A percentile compares a stretch with the other conserved stretches of the same genome.
phyloP scores from a whole-genome alignment of 805 yeast genomes.

The Myxozyma mucilagina region DNA sequence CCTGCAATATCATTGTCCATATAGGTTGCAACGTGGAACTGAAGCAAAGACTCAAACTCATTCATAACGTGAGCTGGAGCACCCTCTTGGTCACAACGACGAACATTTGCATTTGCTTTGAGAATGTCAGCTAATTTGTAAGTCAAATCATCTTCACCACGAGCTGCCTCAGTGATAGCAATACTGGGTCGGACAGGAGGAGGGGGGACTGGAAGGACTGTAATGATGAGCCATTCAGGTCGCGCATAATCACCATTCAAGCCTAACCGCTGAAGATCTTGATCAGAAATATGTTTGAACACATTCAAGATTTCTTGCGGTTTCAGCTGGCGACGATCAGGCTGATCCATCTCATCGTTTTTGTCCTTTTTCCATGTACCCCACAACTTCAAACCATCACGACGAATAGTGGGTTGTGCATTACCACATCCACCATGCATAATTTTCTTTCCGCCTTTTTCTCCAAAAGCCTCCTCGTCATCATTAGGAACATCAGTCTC shows the following conservation, averaged over 20 bases:
- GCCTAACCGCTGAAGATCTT: conserved; percentile 81
- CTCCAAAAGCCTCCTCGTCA: conserved; percentile 52
- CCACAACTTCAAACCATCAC: conserved; percentile 92
- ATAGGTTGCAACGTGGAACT: conserved; percentile 97
- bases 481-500: conserved; percentile 74
- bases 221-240: conserved; percentile 97
- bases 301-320: conserved; percentile 90
- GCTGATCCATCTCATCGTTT: conserved; percentile 80
- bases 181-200: conserved; percentile 99
- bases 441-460: conserved; percentile 46
- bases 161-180: conserved; percentile 95
- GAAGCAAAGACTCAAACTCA: conserved; percentile 92
- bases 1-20: conserved; percentile 99
- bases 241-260: conserved; percentile 94
- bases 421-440: conserved; percentile 98
- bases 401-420: conserved; percentile 90
- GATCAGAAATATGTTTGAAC: conserved; percentile 83
- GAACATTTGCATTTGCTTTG: conserved; percentile 96
- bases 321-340: conserved; percentile 83
- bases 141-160: conserved; percentile 99
- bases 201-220: conserved; percentile 99
- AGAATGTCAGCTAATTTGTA: conserved; percentile 94
- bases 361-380: conserved; percentile 98
- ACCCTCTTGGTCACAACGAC: conserved; percentile 95
- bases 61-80: conserved; percentile 98